Evolutionary conservation across 768 basidiomycete species (phyloP).

Genomic region (Leccinum imitatum): DNA sequence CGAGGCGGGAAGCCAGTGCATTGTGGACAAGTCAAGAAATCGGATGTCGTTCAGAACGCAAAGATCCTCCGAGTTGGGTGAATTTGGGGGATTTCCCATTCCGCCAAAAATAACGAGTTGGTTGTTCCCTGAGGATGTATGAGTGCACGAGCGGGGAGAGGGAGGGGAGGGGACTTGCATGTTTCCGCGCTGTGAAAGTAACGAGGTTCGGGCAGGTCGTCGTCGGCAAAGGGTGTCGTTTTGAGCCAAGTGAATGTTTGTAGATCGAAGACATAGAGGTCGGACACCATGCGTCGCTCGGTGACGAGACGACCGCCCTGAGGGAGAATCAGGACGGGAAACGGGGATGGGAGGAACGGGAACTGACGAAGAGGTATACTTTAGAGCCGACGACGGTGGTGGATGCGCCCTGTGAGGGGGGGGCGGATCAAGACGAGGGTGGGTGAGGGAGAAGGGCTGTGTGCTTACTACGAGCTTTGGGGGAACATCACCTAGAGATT

Average conservation of each 20-base stretch:
- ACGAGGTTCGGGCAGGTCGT: conserved; percentile 74
- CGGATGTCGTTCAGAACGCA: conserved; percentile 93
- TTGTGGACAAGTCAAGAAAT: conserved; percentile 74
- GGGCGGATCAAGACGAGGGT: background rate
- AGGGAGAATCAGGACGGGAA: background rate
- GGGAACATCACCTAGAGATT: conserved; percentile 83
- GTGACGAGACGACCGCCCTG: conserved; percentile 88
- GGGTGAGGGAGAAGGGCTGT: background rate
- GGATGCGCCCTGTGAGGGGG: conserved; percentile 66
- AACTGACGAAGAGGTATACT: conserved; percentile 84
- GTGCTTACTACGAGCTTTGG: conserved; percentile 78
- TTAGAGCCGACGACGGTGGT: conserved; percentile 88
- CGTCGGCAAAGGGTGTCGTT: conserved; percentile 57
- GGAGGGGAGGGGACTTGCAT: conserved; percentile 44
- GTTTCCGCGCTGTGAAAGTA: conserved; percentile 95
- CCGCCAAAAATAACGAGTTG: conserved; percentile 93
- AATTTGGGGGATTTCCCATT: conserved; percentile 81
- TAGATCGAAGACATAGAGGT: conserved; percentile 89
- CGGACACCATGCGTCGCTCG: conserved; percentile 84
- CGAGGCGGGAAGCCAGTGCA: conserved; percentile 65
- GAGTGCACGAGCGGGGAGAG: conserved; percentile 8
- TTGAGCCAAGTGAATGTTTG: conserved; percentile 79
- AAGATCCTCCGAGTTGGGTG: conserved; percentile 72
- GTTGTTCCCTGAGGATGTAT: conserved; percentile 61
- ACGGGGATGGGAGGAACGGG: background rate